Base-by-base conservation (phyloP, 352 stramenopile genomes). In the Globisporangium sylvaticum region DNA sequence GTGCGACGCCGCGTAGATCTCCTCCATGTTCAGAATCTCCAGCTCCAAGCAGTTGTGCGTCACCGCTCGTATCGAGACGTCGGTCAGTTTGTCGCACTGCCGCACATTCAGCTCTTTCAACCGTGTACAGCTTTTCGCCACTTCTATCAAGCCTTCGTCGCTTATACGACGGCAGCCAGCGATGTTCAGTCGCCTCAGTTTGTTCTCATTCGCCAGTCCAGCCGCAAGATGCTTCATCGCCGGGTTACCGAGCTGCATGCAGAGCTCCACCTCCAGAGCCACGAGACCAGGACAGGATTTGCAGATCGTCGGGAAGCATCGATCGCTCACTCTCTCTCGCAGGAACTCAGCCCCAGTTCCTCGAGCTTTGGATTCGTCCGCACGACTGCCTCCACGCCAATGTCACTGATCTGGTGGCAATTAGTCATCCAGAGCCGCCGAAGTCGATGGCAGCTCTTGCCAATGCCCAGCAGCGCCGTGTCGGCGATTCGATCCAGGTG, bases 41-140 rank as follows among this genome's bases (percentile, higher is more conserved):
- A 98, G 68, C 18, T 96, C 77, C 34, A 95, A 74, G 22, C 85
- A 96, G 66, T 95, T 91, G 66, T 97, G 89, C 1, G 84, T 97
- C 22, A 97, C 69, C 0, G 72, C 63, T 18, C 80, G 75, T 18
- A 95, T 63, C 10, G 87, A 92, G 0, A 72, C 15, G 58, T 97
- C 86, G 0, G 91, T 97, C 15, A 97, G 74, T n/a, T 83, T 84
- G 64, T 97, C 88, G 34, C 90, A 94, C 31, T 79, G 76, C 3
- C 78, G 75, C 25, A 97, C 37, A 55, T 96, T 97, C 12, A 97
- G 76, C 8, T 83, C 67, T 31, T 76, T 74, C 2, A 97, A 67
- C 2, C 78, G 74, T 0, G 81, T 81, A 39, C 84, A 91, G 22
- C 75, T 77, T 57, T 75, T 83, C 0, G 80, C 79, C 4, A 97